Percentiles rank a stretch among this genome's conserved stretches.
Conservation (phyloP, 106 monocot genomes). For the Allium sativum region DNA sequence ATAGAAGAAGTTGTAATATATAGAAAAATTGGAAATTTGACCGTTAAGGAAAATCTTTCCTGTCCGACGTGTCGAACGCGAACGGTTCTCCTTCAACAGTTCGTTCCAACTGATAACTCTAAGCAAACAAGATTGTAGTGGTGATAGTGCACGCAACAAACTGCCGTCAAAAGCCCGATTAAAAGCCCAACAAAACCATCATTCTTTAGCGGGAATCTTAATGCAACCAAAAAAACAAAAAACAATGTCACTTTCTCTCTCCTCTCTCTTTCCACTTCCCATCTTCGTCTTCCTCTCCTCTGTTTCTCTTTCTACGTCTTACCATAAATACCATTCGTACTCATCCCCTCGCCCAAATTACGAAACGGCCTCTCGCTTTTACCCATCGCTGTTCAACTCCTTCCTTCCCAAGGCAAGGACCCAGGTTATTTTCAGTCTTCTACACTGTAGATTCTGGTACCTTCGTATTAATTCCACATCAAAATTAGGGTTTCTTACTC, state of each 20-base stretch:
- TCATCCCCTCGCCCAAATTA: constrained; percentile 1
- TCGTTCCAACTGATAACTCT: too few relatives aligned
- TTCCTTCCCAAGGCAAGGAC: neutral
- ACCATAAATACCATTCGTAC: neutral
- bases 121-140: too few relatives aligned
- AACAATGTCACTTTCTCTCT: neutral
- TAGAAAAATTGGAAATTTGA: too few relatives aligned
- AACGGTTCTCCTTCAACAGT: too few relatives aligned
- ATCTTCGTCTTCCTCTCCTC: constrained; percentile 32
- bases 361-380: neutral
- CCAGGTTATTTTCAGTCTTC: neutral
- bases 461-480: neutral
- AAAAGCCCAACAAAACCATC: neutral
- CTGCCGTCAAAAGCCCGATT: neutral
- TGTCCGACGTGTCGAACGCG: too few relatives aligned
- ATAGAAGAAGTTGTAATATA: too few relatives aligned
- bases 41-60: too few relatives aligned
- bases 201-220: neutral
- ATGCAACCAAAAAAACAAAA: neutral
- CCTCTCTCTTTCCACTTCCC: constrained; percentile 21
- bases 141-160: too few relatives aligned
- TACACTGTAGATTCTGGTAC: neutral
- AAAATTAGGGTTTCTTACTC: neutral
- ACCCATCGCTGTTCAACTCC: neutral
- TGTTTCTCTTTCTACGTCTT: constrained; percentile 2